These are phyloP conservation scores for Colletotrichum lindemuthianum DNA, from an alignment of 2,329 filamentous ascomycete genomes.

Conservation along the genomic window DNA sequence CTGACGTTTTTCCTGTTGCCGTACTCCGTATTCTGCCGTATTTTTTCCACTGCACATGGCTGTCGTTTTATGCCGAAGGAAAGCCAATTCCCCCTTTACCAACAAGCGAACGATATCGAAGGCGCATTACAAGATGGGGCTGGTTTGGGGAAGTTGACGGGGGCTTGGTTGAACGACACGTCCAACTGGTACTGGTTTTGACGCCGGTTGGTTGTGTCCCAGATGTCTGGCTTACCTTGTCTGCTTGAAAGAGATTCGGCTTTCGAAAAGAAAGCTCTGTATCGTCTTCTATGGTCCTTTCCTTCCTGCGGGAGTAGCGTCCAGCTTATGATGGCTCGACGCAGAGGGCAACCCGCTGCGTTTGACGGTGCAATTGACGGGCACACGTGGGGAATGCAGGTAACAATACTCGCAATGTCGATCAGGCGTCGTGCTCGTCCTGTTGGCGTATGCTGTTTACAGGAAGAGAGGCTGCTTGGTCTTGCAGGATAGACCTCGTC, in stretches of 20 bases:
- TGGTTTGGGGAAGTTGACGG: slow-evolving; percentile 16
- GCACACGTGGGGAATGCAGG: slow-evolving; percentile 31
- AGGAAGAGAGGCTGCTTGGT: background rate
- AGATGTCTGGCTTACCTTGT: background rate
- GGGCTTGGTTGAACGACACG: no score
- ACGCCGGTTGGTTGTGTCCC: slow-evolving; percentile 5
- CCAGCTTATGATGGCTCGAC: slow-evolving; percentile 13
- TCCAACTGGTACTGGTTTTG: no score
- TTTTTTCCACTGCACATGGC: background rate
- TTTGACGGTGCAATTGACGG: slow-evolving; percentile 12
- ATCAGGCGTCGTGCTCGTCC: slow-evolving; percentile 25
- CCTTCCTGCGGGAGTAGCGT: slow-evolving; percentile 13
- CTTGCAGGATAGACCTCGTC: background rate
- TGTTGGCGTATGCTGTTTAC: slow-evolving; percentile 16
- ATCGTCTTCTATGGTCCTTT: background rate
- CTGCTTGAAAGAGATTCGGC: background rate
- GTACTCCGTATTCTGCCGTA: background rate
- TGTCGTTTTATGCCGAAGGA: slow-evolving; percentile 2
- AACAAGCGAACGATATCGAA: slow-evolving; percentile 8
- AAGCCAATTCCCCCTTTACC: slow-evolving; percentile 14
- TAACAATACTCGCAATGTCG: slow-evolving; percentile 23
- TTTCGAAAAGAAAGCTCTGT: background rate
- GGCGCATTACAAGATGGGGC: slow-evolving; percentile 15
- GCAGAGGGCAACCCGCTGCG: slow-evolving; percentile 12
- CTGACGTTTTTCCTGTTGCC: slow-evolving; percentile 3